A percentile compares a stretch with the other conserved stretches of the same genome.
These are phyloP conservation scores for Hypoxylon fuscum DNA, from an alignment of 495 filamentous ascomycete genomes.

Conservation along the genomic window DNA sequence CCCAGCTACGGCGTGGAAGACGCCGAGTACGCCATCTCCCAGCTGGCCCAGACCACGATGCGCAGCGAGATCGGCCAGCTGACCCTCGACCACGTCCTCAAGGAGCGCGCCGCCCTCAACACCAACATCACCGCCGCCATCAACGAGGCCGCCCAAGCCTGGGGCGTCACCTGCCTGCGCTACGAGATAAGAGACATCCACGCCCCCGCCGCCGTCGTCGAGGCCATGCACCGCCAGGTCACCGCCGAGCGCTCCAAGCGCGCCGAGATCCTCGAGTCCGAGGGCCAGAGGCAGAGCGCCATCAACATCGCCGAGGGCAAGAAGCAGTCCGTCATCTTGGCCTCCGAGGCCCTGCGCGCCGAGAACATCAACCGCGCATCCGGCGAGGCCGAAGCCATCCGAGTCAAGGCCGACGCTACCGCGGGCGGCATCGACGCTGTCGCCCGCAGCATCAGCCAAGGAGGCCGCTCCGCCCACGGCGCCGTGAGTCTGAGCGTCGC, in stretches of 20 bases:
- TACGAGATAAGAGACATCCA: conserved; percentile 99
- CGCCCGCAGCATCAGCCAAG: conserved; percentile 72
- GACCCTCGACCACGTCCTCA: conserved; percentile 94
- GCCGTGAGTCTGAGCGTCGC: conserved; percentile 88
- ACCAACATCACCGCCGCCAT: conserved; percentile 97
- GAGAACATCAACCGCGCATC: conserved; percentile 91
- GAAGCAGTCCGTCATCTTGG: conserved; percentile 95
- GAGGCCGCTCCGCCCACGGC: conserved; percentile 76
- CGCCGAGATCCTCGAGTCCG: conserved; percentile 94
- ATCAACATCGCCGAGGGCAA: conserved; percentile 98
- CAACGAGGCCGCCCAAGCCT: conserved; percentile 95
- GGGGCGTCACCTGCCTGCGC: conserved; percentile 94
- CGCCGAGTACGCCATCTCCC: conserved; percentile 97
- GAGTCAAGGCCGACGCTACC: conserved; percentile 84
- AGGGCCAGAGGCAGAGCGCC: conserved; percentile 93
- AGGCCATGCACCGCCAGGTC: conserved; percentile 97
- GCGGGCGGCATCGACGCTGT: conserved; percentile 89
- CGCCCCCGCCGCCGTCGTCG: conserved; percentile 89
- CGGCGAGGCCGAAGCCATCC: conserved; percentile 94
- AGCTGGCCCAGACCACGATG: conserved; percentile 98
- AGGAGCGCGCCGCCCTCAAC: conserved; percentile 94
- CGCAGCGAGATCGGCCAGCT: conserved; percentile 96
- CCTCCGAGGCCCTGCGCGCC: conserved; percentile 87
- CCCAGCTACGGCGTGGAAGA: conserved; percentile 97
- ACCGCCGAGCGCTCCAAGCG: conserved; percentile 96